Conservation (phyloP, 2,329 filamentous ascomycete genomes). For the Tolypocladium tropicale region DNA sequence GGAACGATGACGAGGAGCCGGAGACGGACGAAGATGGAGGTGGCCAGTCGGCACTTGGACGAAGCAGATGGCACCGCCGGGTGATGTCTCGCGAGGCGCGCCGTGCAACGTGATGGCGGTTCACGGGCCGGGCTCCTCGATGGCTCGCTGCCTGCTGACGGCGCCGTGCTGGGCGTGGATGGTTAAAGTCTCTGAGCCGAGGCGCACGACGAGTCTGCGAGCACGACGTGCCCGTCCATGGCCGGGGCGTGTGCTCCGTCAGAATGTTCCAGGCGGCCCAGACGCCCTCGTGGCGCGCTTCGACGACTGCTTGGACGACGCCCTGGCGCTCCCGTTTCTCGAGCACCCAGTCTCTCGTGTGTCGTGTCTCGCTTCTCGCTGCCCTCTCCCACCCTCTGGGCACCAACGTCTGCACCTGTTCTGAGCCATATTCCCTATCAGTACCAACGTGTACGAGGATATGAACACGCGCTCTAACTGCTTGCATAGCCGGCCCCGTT, state of each 20-base stretch:
- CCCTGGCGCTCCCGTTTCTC: neutral
- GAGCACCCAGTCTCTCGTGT: too few relatives aligned
- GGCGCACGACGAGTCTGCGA: neutral
- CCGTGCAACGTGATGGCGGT: neutral
- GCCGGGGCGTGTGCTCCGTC: neutral
- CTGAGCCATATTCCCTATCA: too few relatives aligned
- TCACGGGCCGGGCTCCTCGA: neutral
- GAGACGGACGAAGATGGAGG: neutral
- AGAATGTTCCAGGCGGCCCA: neutral
- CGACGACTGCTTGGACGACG: neutral
- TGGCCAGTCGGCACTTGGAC: neutral
- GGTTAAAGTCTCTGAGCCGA: neutral
- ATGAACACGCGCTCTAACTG: too few relatives aligned
- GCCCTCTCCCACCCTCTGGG: neutral
- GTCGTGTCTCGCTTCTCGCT: neutral
- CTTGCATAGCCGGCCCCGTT: too few relatives aligned
- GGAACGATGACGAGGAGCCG: neutral
- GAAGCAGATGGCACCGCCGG: neutral
- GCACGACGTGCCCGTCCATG: too few relatives aligned
- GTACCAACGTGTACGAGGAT: too few relatives aligned
- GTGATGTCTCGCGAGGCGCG: neutral
- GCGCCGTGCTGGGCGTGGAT: neutral
- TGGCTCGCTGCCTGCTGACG: neutral
- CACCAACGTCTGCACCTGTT: neutral
- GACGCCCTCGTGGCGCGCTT: neutral